These are phyloP conservation scores for Rauvolfia tetraphylla DNA, from an alignment of 257 asterid species.

Conservation along the genomic window DNA sequence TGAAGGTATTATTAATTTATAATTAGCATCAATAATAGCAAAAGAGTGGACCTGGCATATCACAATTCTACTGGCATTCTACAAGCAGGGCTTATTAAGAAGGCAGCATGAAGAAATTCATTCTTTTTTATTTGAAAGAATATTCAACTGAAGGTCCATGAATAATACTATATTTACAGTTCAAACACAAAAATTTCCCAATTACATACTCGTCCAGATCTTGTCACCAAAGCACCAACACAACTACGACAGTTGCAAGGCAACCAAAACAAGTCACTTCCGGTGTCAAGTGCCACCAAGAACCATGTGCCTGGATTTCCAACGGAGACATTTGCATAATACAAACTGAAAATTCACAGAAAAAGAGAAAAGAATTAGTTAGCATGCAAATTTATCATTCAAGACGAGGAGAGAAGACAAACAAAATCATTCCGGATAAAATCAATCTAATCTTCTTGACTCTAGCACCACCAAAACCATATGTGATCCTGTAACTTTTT, in stretches of 20 bases:
- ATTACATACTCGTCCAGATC: slow-evolving; percentile 47
- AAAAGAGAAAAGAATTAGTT: not conserved
- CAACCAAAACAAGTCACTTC: slow-evolving; percentile 94
- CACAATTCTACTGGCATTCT: not conserved
- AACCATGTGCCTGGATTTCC: slow-evolving; percentile 66
- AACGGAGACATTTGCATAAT: slow-evolving; percentile 71
- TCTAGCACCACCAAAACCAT: not conserved
- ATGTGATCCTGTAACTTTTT: not conserved
- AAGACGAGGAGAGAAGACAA: not conserved
- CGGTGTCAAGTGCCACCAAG: slow-evolving; percentile 96
- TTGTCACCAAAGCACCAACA: slow-evolving; percentile 40
- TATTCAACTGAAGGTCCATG: not conserved
- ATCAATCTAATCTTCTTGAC: not conserved
- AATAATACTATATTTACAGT: not conserved
- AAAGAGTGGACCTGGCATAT: not conserved
- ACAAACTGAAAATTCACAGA: slow-evolving; percentile 57
- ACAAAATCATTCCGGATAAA: not conserved
- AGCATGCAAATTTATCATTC: not conserved
- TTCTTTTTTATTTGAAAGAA: not conserved
- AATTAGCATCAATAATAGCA: not conserved
- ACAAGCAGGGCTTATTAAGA: not conserved
- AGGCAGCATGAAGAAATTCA: not conserved
- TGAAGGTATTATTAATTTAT: not conserved
- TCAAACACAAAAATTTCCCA: not conserved
- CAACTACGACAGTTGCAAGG: slow-evolving; percentile 83